Conservation (phyloP, 345 rosid species). For the Camelina sativa region DNA sequence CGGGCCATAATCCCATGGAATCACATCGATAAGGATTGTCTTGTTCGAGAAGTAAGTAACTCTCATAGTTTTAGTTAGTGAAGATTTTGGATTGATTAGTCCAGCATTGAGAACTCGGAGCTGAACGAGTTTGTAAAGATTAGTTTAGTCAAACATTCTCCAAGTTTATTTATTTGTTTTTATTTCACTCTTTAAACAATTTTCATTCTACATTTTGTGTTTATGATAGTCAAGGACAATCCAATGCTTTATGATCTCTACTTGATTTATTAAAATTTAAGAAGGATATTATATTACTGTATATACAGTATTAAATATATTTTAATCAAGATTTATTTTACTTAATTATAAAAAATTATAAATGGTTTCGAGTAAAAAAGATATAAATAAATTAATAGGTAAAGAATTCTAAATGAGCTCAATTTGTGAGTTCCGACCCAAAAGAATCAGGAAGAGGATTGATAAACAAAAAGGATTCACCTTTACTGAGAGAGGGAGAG, state of each 20-base stretch:
- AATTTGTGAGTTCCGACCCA: slow-evolving; percentile 8
- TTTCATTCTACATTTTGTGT: neutral
- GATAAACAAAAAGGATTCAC: slow-evolving; percentile 30
- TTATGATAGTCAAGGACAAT: neutral
- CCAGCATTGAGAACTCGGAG: too few species aligned
- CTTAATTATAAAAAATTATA: neutral
- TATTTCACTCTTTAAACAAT: too few species aligned
- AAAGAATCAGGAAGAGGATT: slow-evolving; percentile 21
- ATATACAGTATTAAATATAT: too few species aligned
- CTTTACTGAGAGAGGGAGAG: slow-evolving; percentile 22
- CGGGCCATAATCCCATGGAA: neutral
- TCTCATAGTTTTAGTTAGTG: neutral
- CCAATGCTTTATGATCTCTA: neutral
- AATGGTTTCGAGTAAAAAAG: neutral
- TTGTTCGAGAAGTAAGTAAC: neutral
- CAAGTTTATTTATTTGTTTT: too few species aligned
- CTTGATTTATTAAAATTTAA: neutral
- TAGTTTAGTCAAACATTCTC: too few species aligned
- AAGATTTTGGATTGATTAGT: neutral
- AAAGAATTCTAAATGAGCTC: neutral
- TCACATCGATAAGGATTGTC: neutral
- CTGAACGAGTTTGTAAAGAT: too few species aligned
- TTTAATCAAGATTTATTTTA: too few species aligned
- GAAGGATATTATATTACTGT: too few species aligned
- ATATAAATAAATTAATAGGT: neutral